Conservation (phyloP, 208 protist species). For the Leptomonas seymouri region DNA sequence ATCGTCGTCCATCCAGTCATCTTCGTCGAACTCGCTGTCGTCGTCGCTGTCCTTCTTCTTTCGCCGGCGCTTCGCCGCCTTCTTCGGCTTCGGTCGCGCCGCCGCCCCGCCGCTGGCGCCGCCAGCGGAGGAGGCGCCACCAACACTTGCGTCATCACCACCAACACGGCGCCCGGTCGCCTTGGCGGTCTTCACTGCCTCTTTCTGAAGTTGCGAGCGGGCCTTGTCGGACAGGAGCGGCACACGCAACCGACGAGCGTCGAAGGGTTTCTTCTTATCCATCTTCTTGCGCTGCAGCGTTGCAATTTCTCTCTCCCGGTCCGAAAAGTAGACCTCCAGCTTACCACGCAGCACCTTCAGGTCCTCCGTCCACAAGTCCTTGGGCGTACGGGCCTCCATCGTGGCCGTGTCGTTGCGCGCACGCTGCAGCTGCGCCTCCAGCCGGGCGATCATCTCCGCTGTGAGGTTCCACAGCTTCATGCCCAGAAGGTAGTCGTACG, state of each 20-base stretch:
- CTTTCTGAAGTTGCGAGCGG: slow-evolving; percentile 62
- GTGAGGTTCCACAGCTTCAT: slow-evolving; percentile 99
- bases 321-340: slow-evolving; percentile 66
- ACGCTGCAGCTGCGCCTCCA: slow-evolving; percentile 85
- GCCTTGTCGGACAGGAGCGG: slow-evolving; percentile 90
- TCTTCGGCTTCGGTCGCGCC: slow-evolving; percentile 37
- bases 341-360: slow-evolving; percentile 73
- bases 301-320: slow-evolving; percentile 71
- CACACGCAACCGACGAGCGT: slow-evolving; percentile 70
- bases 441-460: slow-evolving; percentile 94
- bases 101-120: slow-evolving; percentile 14
- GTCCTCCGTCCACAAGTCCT: slow-evolving; percentile 91
- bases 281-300: slow-evolving; percentile 82
- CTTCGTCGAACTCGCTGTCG: slow-evolving; percentile 36
- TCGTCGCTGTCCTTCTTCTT: slow-evolving; percentile 66
- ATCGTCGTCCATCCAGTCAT: slow-evolving; percentile 41
- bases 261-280: slow-evolving; percentile 84
- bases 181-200: slow-evolving; percentile 62
- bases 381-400: slow-evolving; percentile 77
- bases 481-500: slow-evolving; percentile 99
- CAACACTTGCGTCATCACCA: slow-evolving; percentile 12
- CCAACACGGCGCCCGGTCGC: slow-evolving; percentile 16
- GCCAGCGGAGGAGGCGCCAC: slow-evolving; percentile 1
- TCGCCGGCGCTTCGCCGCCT: slow-evolving; percentile 30
- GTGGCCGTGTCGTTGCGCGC: slow-evolving; percentile 79